A percentile compares a stretch with the other conserved stretches of the same genome.
Evolutionary conservation across 345 rosid species (phyloP).

Genomic region (Hypericum androsaemum): DNA sequence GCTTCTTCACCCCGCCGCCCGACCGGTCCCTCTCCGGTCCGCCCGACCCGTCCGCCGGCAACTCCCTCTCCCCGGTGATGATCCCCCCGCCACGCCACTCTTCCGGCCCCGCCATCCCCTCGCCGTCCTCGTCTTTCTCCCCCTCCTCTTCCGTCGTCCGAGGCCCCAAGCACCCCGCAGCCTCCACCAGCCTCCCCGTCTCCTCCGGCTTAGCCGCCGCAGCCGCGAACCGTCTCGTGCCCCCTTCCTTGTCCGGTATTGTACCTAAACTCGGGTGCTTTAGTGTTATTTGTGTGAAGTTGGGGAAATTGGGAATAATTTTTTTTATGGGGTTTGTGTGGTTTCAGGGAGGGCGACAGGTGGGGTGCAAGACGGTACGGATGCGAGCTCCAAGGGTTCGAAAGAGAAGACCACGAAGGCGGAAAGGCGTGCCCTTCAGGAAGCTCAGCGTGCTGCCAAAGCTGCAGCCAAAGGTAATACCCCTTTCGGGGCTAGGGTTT

Average conservation of each 20-base stretch:
- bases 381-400: slow-evolving; percentile 40
- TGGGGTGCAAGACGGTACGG: slow-evolving; percentile 43
- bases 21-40: slow-evolving; percentile 32
- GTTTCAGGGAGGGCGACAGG: slow-evolving; percentile 13
- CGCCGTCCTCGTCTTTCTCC: slow-evolving; percentile 14
- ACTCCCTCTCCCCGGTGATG: slow-evolving; percentile 75
- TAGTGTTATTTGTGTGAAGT: too few relatives aligned
- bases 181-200: slow-evolving; percentile 19
- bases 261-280: too few relatives aligned
- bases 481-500: too few relatives aligned
- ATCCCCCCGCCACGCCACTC: slow-evolving; percentile 80
- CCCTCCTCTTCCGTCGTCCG: slow-evolving; percentile 13
- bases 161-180: slow-evolving; percentile 15
- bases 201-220: too few relatives aligned
- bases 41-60: slow-evolving; percentile 30
- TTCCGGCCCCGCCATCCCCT: slow-evolving; percentile 32
- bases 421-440: slow-evolving; percentile 87
- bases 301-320: too few relatives aligned
- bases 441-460: slow-evolving; percentile 89
- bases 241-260: too few relatives aligned
- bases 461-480: slow-evolving; percentile 75
- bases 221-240: too few relatives aligned
- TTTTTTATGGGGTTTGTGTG: too few relatives aligned
- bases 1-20: slow-evolving; percentile 53
- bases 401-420: slow-evolving; percentile 87